Base-by-base conservation (phyloP, 331 rosid species). In the Rhamnella rubrinervis region DNA sequence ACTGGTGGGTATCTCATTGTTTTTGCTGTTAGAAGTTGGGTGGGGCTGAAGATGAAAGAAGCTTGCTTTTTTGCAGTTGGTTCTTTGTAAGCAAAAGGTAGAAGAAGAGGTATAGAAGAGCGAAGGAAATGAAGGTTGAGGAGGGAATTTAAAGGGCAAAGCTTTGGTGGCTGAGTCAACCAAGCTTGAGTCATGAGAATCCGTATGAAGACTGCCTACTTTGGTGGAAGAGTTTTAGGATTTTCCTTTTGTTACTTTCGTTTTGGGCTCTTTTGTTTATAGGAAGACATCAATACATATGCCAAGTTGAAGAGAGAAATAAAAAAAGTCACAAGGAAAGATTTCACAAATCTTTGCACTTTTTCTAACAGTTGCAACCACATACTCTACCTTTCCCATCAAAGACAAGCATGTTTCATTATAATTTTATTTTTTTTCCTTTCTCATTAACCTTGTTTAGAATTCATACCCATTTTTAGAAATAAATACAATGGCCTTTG, bases 321-420 rank as follows among this genome's bases (percentile, higher is more conserved):
- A 65, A 6, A 72, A 75, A 82, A 92, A 88, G 87, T 80, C 85
- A 78, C 86, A 73, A 67, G 70, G 49, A 44, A 81, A 90, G 96
- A 93, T 90, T 82, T 82, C 68, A 75, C 79, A 84, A 84, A 90
- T 90, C 98, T 85, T 91, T 38, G 81, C 71, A 85, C 97, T 86
- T 85, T 93, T 85, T 60, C 72, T 25, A 82, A 90, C 85, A 93
- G 97, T 90, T 82, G 79, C 82, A 63, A 71, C 89, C 86, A 87
- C 83, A 74, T 79, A 56, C 78, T 82, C 35, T 59, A 52, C 81
- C 85, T 81, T 83, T 58, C 73, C 76, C 82, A 82, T 79, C 76
- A 73, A 82, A 75, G 86, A 77, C 83, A 78, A 52, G 70, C 82
- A 82, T 70, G 82, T 67, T 61, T 69, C 74, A 37, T 28, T 53